Evolutionary conservation across 805 yeast species (phyloP), one percentile per base, ranked within the genome.

Genomic region (Kluyveromyces aestuarii): DNA sequence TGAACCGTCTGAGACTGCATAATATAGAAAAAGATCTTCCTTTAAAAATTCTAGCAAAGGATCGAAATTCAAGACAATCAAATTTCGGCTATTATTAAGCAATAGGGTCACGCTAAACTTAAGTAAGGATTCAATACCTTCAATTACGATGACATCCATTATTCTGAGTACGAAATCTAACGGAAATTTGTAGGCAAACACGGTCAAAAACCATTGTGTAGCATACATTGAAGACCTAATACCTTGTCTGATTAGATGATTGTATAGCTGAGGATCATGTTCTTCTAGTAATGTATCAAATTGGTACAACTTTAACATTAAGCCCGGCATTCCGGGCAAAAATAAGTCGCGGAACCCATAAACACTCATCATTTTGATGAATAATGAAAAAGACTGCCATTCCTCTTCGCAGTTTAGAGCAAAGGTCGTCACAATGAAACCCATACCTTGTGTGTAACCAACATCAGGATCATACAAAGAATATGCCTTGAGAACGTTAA

Each of bases 371-470:
- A 93, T 72, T 43, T 80, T 81, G 14, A 83, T 87, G 41, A 91
- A 71, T 56, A 90, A 64, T 51, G 93, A 81, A 67, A 91, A 91
- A 4, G 96, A 81, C 63, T 91, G 97, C 42, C 83, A 74, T 55
- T 90, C 96, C 8, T 62, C 51, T 35, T 61, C 58, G 40, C 88
- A 77, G 56, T 87, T 87, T 71, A 90, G 73, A 41, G 89, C 70
- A 44, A 93, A 67, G 2, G 99, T 97, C 6, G 88, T 88, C 0
- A 87, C 79, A 41, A 93, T 79, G 60, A 93, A 93, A 1, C 95
- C 95, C 96, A 93, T 89, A 8, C 99, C 98, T 67, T 93, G 99
- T 1, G 97, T 93, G 61, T 93, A 93, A 0, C 99, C 99, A 45
- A 93, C 96, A 46, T 90, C 97, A 1, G 85, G 81, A 64, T 93